phyloP scores from a whole-genome alignment of 2,329 filamentous ascomycete genomes.

The Colletotrichum sp. region DNA sequence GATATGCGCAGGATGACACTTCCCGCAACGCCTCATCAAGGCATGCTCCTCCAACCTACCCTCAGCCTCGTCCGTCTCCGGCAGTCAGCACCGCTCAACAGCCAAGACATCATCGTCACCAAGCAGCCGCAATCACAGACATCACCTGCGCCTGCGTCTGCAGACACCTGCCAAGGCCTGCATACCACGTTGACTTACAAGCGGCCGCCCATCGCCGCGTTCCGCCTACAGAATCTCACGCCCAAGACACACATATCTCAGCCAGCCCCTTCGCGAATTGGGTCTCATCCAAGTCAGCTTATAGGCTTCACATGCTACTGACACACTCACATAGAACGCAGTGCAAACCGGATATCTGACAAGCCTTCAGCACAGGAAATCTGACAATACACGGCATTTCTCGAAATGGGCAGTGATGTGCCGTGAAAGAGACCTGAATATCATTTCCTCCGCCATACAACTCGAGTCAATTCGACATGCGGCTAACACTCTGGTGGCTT shows the following conservation, averaged over 20 bases:
- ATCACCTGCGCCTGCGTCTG: background rate
- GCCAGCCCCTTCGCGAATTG: background rate
- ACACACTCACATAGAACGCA: background rate
- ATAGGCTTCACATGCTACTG: background rate
- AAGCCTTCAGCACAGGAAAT: background rate
- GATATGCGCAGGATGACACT: background rate
- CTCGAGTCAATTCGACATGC: background rate
- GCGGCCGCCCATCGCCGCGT: background rate
- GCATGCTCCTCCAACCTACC: background rate
- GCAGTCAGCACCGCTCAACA: background rate
- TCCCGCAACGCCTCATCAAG: background rate
- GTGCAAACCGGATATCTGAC: background rate
- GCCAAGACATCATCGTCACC: background rate
- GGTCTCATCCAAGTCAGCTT: background rate
- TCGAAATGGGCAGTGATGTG: background rate
- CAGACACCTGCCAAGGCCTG: background rate
- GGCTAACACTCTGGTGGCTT: background rate
- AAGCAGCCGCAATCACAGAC: background rate
- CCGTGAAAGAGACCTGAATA: background rate
- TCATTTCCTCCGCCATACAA: background rate
- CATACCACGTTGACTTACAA: background rate
- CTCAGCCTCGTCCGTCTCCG: background rate
- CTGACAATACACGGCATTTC: background rate
- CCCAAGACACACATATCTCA: background rate
- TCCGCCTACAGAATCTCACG: background rate